Percentiles rank a stretch among this genome's conserved stretches.
These are phyloP conservation scores for Plasmodium gonderi DNA, from an alignment of 169 alveolate genomes.

Conservation along the genomic window DNA sequence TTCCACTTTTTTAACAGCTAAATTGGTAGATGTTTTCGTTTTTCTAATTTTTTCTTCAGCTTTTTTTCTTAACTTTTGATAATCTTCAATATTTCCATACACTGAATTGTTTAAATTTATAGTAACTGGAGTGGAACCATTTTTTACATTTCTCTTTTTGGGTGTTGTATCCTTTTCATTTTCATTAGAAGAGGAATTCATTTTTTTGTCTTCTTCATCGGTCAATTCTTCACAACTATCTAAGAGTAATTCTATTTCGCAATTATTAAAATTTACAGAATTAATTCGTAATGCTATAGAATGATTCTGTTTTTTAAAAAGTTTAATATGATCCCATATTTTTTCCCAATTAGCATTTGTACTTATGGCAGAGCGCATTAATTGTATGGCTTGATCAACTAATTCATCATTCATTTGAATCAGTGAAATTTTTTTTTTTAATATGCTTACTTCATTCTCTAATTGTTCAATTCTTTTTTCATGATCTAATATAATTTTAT, in stretches of 20 bases:
- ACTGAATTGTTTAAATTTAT: slow-evolving; percentile 85
- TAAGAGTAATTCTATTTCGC: slow-evolving; percentile 76
- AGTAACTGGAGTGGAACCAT: slow-evolving; percentile 74
- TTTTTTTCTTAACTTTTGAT: slow-evolving; percentile 89
- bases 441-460: slow-evolving; percentile 79
- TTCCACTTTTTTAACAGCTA: slow-evolving; percentile 93
- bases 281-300: slow-evolving; percentile 89
- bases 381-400: slow-evolving; percentile 85
- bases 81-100: slow-evolving; percentile 89
- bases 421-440: slow-evolving; percentile 85
- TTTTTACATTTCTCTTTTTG: slow-evolving; percentile 34
- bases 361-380: slow-evolving; percentile 83
- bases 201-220: slow-evolving; percentile 72
- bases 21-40: slow-evolving; percentile 90
- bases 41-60: slow-evolving; percentile 89
- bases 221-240: slow-evolving; percentile 67
- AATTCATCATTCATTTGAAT: slow-evolving; percentile 86
- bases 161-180: slow-evolving; percentile 56
- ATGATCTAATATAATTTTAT: slow-evolving; percentile 91
- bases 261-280: slow-evolving; percentile 86
- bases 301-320: slow-evolving; percentile 90
- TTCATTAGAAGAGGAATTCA: too few relatives aligned
- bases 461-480: slow-evolving; percentile 85
- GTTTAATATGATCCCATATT: slow-evolving; percentile 90
- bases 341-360: slow-evolving; percentile 94